Evolutionary conservation across 2,329 filamentous ascomycete genomes (phyloP).

Genomic region (Clarireedia monteithiana): DNA sequence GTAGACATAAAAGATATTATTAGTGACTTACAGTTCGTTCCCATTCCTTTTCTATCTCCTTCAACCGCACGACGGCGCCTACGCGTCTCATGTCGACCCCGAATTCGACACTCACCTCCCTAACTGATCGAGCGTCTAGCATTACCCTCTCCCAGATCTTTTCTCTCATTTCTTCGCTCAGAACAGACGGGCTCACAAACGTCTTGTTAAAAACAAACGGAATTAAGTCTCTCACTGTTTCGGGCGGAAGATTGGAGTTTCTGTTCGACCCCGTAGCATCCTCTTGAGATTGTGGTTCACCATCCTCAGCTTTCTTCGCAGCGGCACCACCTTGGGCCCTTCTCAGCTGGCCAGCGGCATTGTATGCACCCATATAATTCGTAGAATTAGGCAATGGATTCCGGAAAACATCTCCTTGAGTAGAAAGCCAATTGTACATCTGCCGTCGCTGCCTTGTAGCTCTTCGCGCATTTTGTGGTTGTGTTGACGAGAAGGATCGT

Average conservation of each 20-base stretch:
- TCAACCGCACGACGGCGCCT: slow-evolving; percentile 60
- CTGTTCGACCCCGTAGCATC: background rate
- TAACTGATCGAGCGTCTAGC: slow-evolving; percentile 46
- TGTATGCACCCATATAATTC: slow-evolving; percentile 29
- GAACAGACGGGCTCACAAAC: slow-evolving; percentile 53
- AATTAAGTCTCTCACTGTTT: slow-evolving; percentile 18
- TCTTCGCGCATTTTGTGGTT: slow-evolving; percentile 17
- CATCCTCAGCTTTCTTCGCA: background rate
- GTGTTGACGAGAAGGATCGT: slow-evolving; percentile 28
- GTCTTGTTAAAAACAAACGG: slow-evolving; percentile 55
- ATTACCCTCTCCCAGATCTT: slow-evolving; percentile 54
- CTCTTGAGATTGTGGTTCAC: background rate
- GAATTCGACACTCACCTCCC: slow-evolving; percentile 54
- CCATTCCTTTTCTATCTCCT: slow-evolving; percentile 62
- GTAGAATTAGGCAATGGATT: slow-evolving; percentile 24
- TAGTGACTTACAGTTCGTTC: slow-evolving; percentile 48
- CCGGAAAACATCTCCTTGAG: slow-evolving; percentile 21
- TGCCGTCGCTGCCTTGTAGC: slow-evolving; percentile 23
- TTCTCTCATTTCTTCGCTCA: slow-evolving; percentile 57
- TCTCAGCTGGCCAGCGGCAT: slow-evolving; percentile 21
- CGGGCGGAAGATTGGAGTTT: slow-evolving; percentile 17
- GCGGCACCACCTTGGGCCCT: slow-evolving; percentile 15
- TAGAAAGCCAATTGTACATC: slow-evolving; percentile 27
- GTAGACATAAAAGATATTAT: slow-evolving; percentile 17
- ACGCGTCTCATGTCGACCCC: slow-evolving; percentile 62